phyloP scores from a whole-genome alignment of 2,329 filamentous ascomycete genomes.

The Pseudopithomyces chartarum region DNA sequence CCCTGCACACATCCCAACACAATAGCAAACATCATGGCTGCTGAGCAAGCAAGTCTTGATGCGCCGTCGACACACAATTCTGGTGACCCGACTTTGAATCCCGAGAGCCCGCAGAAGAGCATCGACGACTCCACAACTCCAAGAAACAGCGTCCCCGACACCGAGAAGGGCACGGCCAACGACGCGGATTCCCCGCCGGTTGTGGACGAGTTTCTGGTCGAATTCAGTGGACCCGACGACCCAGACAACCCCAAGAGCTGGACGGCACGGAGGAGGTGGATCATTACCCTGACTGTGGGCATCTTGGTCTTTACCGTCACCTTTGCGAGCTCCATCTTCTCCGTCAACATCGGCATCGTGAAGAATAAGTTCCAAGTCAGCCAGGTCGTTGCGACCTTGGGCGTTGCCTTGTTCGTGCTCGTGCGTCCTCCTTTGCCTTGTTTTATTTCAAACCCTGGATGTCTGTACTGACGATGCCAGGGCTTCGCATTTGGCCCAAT shows the following conservation, averaged over 20 bases:
- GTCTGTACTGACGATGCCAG: conserved; percentile 31
- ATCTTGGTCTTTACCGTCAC: conserved; percentile 47
- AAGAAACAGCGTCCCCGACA: conserved; percentile 8
- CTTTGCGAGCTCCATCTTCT: conserved; percentile 62
- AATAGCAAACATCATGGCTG: conserved; percentile 3
- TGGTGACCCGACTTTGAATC: not conserved
- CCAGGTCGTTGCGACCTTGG: conserved; percentile 53
- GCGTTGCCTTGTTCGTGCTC: conserved; percentile 54
- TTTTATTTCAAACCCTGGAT: too few species aligned
- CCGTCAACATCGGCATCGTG: conserved; percentile 62
- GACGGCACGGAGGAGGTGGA: conserved; percentile 68
- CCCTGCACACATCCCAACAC: not conserved
- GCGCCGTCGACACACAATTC: conserved; percentile 9
- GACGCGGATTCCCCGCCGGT: conserved; percentile 56
- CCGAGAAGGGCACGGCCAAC: conserved; percentile 8
- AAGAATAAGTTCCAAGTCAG: conserved; percentile 54
- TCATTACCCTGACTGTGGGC: conserved; percentile 69
- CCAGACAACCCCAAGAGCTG: conserved; percentile 74
- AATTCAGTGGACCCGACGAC: conserved; percentile 75
- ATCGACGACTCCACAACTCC: conserved; percentile 10
- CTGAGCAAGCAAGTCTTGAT: conserved; percentile 3
- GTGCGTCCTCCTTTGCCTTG: conserved; percentile 16
- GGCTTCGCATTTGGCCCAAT: conserved; percentile 57
- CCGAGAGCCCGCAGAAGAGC: conserved; percentile 10
- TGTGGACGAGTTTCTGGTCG: conserved; percentile 58